Percentiles rank a stretch among this genome's conserved stretches.
These are phyloP conservation scores for Argentina anserina DNA, from an alignment of 306 rosid species.

Conservation along the genomic window DNA sequence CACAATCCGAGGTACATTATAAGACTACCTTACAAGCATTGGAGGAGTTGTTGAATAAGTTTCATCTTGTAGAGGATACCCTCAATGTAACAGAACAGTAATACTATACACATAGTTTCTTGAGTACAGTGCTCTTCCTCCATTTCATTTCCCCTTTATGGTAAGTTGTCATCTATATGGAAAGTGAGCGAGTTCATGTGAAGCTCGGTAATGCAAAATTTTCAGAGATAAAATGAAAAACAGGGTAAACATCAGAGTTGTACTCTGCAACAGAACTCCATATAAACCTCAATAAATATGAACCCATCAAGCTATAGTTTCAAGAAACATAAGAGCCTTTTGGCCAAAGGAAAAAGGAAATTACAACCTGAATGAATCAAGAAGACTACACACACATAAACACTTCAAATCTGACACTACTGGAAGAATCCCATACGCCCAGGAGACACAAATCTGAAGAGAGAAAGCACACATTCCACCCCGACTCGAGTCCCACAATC, in stretches of 20 bases:
- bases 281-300: not conserved
- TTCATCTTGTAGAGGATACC: conserved; percentile 41
- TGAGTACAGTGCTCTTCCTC: conserved; percentile 3
- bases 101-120: conserved; percentile 3
- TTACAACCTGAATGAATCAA: conserved; percentile 35
- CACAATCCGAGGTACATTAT: conserved; percentile 61
- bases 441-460: not conserved
- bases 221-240: not conserved
- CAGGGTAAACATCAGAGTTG: not conserved
- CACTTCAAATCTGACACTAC: conserved; percentile 30
- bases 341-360: conserved; percentile 9
- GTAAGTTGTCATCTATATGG: not conserved
- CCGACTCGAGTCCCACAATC: conserved; percentile 27
- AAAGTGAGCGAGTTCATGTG: not conserved
- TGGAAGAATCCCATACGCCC: conserved; percentile 35
- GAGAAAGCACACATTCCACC: conserved; percentile 21
- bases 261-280: not conserved
- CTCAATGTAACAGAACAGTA: conserved; percentile 29
- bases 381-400: conserved; percentile 30
- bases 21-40: conserved; percentile 54
- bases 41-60: conserved; percentile 54
- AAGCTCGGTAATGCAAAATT: not conserved
- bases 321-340: conserved; percentile 30
- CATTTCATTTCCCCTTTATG: not conserved
- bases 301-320: conserved; percentile 27